These are phyloP conservation scores for Coprinopsis marcescibilis DNA, from an alignment of 768 basidiomycete species.

Conservation along the genomic window DNA sequence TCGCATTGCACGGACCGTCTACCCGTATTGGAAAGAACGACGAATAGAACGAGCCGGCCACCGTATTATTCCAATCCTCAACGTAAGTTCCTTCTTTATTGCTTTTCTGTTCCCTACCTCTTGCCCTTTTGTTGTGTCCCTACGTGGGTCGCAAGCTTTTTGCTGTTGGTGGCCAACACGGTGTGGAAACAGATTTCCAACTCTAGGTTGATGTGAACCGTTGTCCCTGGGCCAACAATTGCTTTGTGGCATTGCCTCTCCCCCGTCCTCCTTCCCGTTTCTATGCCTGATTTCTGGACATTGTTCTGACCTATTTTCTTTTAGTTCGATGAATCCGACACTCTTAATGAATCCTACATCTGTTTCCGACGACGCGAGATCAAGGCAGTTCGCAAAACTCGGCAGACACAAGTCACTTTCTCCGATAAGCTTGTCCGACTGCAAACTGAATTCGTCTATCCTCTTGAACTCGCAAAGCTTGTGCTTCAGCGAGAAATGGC, in stretches of 20 bases:
- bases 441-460: slow-evolving; percentile 65
- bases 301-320: too few relatives aligned
- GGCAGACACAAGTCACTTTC: slow-evolving; percentile 82
- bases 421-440: slow-evolving; percentile 86
- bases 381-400: slow-evolving; percentile 91
- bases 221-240: too few relatives aligned
- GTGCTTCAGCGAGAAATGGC: slow-evolving; percentile 67
- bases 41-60: slow-evolving; percentile 76
- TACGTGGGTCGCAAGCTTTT: too few relatives aligned
- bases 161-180: too few relatives aligned
- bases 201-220: too few relatives aligned
- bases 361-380: slow-evolving; percentile 95
- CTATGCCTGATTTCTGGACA: too few relatives aligned
- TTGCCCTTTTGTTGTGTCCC: too few relatives aligned
- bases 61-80: slow-evolving; percentile 80
- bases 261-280: too few relatives aligned
- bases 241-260: too few relatives aligned
- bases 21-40: slow-evolving; percentile 88
- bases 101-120: slow-evolving; percentile 3
- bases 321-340: slow-evolving; percentile 86
- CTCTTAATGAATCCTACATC: slow-evolving; percentile 87
- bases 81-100: slow-evolving; percentile 46
- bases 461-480: slow-evolving; percentile 66
- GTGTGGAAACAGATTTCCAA: too few relatives aligned
- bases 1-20: slow-evolving; percentile 67